Evolutionary conservation across 768 basidiomycete genomes (phyloP), one percentile per base, ranked within the genome.

Genomic region (Pulveroboletus sp.): DNA sequence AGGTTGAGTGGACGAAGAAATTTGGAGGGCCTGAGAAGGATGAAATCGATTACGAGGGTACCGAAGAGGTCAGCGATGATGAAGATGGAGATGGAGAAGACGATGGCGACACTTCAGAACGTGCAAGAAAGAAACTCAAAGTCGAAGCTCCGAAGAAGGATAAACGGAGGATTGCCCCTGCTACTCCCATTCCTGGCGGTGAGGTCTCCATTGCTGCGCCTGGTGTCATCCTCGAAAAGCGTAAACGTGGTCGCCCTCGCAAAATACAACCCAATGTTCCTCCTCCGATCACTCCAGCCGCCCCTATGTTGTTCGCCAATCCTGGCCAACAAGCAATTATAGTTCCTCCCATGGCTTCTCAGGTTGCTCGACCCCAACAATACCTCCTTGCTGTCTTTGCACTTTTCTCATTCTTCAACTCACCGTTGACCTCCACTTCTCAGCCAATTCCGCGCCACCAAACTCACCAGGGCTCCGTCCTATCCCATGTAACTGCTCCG

Each of bases 361-460:
- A 58, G 32, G 37, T 42, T 5, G 8, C 28, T 17, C 63, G 62
- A 15, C 65, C 71, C 3, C 74, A 67, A 38, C 88, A 89, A 54
- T 90, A 86, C 65, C 82, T 92, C 45, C 80, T 93, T 41, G 89
- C 87, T 26, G 81, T 81, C 26, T 92, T 92, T 59, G 86, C 87
- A 0, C 74, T 92, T 47, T 89, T 93, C 70, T 90, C 87, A 0
- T 86, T 92, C 70, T 88, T 90, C 73, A 89, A 87, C 58, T 86
- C 84, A 0, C 82, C 86, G 2, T 65, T 87, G 15, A 75, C 83
- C 0, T 73, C 78, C 1, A 67, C 70, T 9, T 55, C 74, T 1
- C 56, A 64, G 27, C 60, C 64, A 9, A 47, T 63, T 21, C 44
- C 65, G 4, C 64, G 65, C 28, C 57, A 54, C n/a, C 79, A 84